Conservation (phyloP, 179 eudicot species). For the Beta lomatogona region DNA sequence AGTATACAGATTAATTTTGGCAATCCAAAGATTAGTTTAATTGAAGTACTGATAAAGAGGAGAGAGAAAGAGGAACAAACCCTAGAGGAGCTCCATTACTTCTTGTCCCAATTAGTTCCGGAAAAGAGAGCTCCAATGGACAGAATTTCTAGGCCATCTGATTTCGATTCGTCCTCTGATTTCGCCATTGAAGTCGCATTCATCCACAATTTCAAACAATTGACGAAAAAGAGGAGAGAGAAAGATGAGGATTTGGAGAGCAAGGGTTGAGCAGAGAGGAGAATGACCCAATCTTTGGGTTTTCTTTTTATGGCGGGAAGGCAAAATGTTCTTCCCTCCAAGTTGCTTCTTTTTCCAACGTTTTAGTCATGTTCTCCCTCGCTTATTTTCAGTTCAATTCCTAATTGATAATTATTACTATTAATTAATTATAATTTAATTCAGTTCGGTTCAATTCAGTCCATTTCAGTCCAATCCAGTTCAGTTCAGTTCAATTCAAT, state of each 20-base stretch:
- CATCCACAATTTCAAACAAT: background rate
- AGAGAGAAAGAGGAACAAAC: constrained; percentile 43
- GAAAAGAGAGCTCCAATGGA: constrained; percentile 70
- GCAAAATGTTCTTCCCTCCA: constrained; percentile 27
- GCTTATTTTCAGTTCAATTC: background rate
- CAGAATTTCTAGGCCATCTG: constrained; percentile 73
- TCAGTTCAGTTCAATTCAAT: no score
- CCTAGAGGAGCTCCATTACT: constrained; percentile 99
- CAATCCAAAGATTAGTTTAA: background rate
- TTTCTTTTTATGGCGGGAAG: constrained; percentile 31
- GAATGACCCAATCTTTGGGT: background rate
- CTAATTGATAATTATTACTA: no score
- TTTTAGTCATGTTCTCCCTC: no score
- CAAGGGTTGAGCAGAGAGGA: no score
- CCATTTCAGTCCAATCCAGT: no score
- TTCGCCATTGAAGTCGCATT: constrained; percentile 30
- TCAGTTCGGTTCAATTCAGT: no score
- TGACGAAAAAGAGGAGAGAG: background rate
- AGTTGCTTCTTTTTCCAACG: no score
- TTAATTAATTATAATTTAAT: no score
- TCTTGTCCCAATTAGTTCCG: constrained; percentile 77
- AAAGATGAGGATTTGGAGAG: background rate
- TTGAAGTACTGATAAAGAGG: background rate
- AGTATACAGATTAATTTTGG: background rate
- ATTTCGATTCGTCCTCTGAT: constrained; percentile 10